A percentile compares a stretch with the other conserved stretches of the same genome.
Evolutionary conservation across 2,329 filamentous ascomycete species (phyloP).

Genomic region (Penicillium sp.): DNA sequence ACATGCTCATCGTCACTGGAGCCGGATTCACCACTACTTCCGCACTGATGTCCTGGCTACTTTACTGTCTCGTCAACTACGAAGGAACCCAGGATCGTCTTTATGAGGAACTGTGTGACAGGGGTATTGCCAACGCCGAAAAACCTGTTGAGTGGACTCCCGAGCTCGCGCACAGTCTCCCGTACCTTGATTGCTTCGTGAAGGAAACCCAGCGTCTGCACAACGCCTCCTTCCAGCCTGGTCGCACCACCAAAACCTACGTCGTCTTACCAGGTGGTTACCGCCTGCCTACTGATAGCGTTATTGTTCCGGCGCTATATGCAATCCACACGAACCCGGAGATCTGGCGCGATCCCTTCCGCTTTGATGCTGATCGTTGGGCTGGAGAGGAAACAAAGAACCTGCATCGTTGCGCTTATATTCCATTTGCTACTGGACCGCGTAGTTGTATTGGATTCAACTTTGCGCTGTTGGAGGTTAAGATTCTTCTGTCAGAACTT

Average conservation of each 20-base stretch:
- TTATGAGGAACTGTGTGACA: constrained; percentile 58
- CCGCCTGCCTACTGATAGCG: constrained; percentile 52
- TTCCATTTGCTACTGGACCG: constrained; percentile 59
- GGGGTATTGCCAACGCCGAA: constrained; percentile 46
- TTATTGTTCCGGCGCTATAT: constrained; percentile 55
- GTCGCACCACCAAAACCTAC: constrained; percentile 56
- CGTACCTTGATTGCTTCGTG: constrained; percentile 48
- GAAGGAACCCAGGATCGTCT: constrained; percentile 57
- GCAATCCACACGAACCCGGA: constrained; percentile 53
- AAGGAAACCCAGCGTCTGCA: constrained; percentile 63
- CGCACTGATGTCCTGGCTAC: constrained; percentile 58
- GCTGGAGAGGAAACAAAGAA: constrained; percentile 52
- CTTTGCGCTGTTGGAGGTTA: constrained; percentile 62
- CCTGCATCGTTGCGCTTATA: constrained; percentile 53
- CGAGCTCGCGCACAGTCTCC: constrained; percentile 50
- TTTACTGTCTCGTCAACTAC: constrained; percentile 56
- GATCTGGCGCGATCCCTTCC: constrained; percentile 58
- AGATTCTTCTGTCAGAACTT: constrained; percentile 57
- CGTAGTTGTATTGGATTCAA: constrained; percentile 65
- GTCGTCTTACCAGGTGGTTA: constrained; percentile 62
- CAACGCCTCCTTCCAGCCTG: constrained; percentile 63
- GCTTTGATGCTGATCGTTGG: constrained; percentile 63
- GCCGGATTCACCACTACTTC: constrained; percentile 63
- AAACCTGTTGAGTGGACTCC: constrained; percentile 41
- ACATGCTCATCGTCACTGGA: constrained; percentile 53